A percentile compares a stretch with the other conserved stretches of the same genome.
phyloP scores from a whole-genome alignment of 371 early-diverging fungal genomes.

The Mucor velutinosus region DNA sequence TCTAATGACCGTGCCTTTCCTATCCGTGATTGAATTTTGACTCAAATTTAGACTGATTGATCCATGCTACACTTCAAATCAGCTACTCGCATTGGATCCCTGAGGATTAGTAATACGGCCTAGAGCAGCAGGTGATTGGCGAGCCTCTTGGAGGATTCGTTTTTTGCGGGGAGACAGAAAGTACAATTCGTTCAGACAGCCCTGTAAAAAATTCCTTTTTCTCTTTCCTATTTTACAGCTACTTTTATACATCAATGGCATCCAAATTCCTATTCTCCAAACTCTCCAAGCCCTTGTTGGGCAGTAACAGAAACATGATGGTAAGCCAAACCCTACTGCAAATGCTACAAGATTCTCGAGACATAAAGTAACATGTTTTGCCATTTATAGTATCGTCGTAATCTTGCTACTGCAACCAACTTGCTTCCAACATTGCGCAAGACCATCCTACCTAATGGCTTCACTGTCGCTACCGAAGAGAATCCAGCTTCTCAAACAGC shows the following conservation, averaged over 20 bases:
- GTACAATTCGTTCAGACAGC: not conserved
- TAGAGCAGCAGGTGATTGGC: not conserved
- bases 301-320: not conserved
- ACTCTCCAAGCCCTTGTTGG: constrained; percentile 18
- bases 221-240: not conserved
- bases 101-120: not conserved
- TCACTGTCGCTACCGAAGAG: constrained; percentile 94
- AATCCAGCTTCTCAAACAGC: constrained; percentile 93
- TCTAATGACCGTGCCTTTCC: no score
- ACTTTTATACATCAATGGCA: constrained; percentile 6
- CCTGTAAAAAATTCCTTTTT: constrained; percentile 8
- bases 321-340: not conserved
- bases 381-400: constrained; percentile 49
- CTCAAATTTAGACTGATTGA: not conserved
- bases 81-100: not conserved
- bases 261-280: constrained; percentile 18
- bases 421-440: constrained; percentile 69
- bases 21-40: not conserved
- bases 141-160: not conserved
- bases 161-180: not conserved
- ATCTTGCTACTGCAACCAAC: constrained; percentile 56
- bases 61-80: not conserved
- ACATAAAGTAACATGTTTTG: not conserved
- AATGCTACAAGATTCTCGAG: not conserved
- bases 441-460: constrained; percentile 89